These are phyloP conservation scores for Venturiaceae sp. DNA, from an alignment of 2,329 filamentous ascomycete species.

Conservation along the genomic window DNA sequence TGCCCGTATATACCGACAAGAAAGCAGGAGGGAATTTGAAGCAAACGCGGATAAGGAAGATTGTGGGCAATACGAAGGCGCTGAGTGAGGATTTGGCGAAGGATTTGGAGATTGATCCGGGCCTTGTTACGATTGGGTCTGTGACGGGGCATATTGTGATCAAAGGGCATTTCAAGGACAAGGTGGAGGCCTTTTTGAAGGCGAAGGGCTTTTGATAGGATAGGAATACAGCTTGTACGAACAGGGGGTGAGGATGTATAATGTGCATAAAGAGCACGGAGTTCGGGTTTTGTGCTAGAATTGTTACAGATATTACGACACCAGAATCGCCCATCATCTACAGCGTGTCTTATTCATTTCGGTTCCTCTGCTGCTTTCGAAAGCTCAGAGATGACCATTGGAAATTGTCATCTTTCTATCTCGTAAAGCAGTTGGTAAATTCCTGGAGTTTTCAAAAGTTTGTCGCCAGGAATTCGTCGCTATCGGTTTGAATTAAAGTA, in stretches of 20 bases:
- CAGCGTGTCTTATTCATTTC: too few species aligned
- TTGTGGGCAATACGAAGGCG: constrained; percentile 60
- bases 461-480: too few species aligned
- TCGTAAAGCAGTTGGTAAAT: too few species aligned
- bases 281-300: neutral
- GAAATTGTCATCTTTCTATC: too few species aligned
- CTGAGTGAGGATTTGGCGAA: constrained; percentile 55
- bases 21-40: constrained; percentile 70
- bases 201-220: constrained; percentile 6
- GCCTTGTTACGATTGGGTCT: constrained; percentile 46
- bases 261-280: neutral
- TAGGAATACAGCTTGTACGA: neutral
- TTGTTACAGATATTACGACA: too few species aligned
- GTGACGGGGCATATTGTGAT: constrained; percentile 66
- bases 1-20: constrained; percentile 66
- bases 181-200: constrained; percentile 4
- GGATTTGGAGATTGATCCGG: constrained; percentile 46
- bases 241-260: neutral
- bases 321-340: too few species aligned
- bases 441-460: too few species aligned
- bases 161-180: constrained; percentile 28
- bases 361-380: too few species aligned
- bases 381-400: too few species aligned
- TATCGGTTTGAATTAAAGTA: too few species aligned
- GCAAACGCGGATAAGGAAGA: constrained; percentile 66